Conservation (phyloP, 148 eudicot species). For the Mesembryanthemum crystallinum region DNA sequence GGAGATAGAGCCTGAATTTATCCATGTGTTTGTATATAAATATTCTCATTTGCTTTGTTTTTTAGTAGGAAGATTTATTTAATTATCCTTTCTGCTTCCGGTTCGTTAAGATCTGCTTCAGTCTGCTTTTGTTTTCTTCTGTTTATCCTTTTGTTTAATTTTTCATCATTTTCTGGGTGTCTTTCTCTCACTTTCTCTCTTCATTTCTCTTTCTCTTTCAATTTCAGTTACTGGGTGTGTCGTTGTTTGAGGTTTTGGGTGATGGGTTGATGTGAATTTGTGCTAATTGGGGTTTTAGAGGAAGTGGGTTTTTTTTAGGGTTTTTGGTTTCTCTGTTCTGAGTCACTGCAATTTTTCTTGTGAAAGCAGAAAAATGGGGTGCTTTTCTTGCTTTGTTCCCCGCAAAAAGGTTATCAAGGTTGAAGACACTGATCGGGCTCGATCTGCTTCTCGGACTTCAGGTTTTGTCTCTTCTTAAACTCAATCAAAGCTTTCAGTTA, state of each 20-base stretch:
- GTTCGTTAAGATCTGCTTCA: conserved; percentile 35
- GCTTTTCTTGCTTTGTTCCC: conserved; percentile 37
- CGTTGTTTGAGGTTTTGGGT: conserved; percentile 4
- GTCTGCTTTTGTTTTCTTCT: conserved; percentile 28
- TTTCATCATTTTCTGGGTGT: conserved; percentile 16
- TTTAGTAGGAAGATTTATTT: background rate
- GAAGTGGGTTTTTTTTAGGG: conserved; percentile 22
- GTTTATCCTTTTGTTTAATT: conserved; percentile 12
- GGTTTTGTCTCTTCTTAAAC: conserved; percentile 24
- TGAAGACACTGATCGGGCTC: conserved; percentile 49
- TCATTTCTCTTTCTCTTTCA: background rate
- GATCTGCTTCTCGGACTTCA: conserved; percentile 42
- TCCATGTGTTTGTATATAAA: conserved; percentile 9
- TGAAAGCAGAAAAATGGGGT: conserved; percentile 36
- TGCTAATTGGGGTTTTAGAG: conserved; percentile 17
- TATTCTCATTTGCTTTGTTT: conserved; percentile 4
- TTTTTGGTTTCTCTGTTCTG: background rate
- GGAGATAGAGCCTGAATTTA: background rate
- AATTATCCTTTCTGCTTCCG: conserved; percentile 7
- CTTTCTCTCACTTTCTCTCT: background rate
- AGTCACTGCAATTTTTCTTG: conserved; percentile 4
- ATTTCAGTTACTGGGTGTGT: conserved; percentile 15
- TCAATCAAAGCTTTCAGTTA: background rate
- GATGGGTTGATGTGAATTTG: conserved; percentile 19
- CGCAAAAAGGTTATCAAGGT: conserved; percentile 34